A percentile compares a stretch with the other conserved stretches of the same genome.
phyloP scores from a whole-genome alignment of 2,329 filamentous ascomycete genomes.

The Talaromyces pinophilus region DNA sequence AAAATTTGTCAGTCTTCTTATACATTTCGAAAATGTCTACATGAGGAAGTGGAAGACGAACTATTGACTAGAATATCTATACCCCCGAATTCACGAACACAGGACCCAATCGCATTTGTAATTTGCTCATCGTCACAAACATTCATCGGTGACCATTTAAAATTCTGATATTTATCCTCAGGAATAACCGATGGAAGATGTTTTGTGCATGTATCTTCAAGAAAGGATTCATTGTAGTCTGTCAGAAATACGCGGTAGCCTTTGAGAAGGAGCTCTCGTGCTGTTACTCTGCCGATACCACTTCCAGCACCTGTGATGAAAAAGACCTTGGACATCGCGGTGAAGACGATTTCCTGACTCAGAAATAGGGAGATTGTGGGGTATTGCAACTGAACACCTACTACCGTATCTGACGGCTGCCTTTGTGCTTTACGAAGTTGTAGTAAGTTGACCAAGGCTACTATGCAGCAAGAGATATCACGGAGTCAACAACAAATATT shows the following conservation, averaged over 20 bases:
- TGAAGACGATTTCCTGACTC: too few species aligned
- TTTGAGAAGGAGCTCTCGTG: neutral
- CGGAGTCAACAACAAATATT: neutral
- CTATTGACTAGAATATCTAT: conserved; percentile 3
- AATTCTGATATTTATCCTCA: neutral
- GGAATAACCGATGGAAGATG: neutral
- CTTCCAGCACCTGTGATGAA: conserved; percentile 9
- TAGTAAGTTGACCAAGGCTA: neutral
- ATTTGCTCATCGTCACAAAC: neutral
- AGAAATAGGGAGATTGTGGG: too few species aligned
- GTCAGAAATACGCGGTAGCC: conserved; percentile 1
- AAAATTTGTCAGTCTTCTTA: neutral
- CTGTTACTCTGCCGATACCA: conserved; percentile 1
- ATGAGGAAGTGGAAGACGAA: neutral
- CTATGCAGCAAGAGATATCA: neutral
- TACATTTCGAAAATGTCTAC: neutral
- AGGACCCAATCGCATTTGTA: neutral
- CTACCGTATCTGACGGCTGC: neutral
- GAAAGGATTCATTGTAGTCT: conserved; percentile 3
- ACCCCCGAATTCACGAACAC: neutral
- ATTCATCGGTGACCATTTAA: neutral
- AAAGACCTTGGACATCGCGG: neutral
- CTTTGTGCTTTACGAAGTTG: neutral
- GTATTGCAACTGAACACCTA: neutral
- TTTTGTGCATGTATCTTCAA: conserved; percentile 6